These are phyloP conservation scores for Pseudovirgaria hyperparasitica DNA, from an alignment of 2,329 filamentous ascomycete genomes.

Conservation along the genomic window DNA sequence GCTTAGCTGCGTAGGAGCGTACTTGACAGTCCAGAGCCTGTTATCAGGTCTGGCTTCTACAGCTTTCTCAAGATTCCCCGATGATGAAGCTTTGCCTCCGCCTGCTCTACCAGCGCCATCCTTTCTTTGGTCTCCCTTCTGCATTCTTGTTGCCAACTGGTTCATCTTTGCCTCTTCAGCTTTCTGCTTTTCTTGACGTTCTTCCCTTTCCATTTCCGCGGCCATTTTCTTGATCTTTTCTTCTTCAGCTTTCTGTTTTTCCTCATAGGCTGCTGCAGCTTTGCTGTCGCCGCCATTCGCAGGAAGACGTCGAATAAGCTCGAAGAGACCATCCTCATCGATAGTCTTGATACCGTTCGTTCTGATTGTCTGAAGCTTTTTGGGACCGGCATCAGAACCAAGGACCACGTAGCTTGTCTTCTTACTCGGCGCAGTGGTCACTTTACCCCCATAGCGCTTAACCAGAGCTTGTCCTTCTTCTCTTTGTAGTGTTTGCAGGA, in stretches of 20 bases:
- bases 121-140: conserved; percentile 53
- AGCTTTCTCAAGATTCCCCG: conserved; percentile 7
- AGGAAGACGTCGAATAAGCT: conserved; percentile 68
- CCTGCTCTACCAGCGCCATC: conserved; percentile 24
- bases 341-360: conserved; percentile 78
- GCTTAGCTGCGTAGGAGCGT: conserved; percentile 69
- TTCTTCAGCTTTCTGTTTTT: conserved; percentile 76
- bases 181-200: conserved; percentile 53
- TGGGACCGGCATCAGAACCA: conserved; percentile 81
- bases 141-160: conserved; percentile 59
- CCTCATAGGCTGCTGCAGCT: conserved; percentile 70
- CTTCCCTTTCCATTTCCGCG: conserved; percentile 73
- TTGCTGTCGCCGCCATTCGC: conserved; percentile 79
- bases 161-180: conserved; percentile 74
- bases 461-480: conserved; percentile 78
- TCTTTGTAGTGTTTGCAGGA: conserved; percentile 66
- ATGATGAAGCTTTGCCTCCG: conserved; percentile 23
- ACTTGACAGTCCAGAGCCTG: conserved; percentile 80
- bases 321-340: conserved; percentile 83
- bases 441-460: conserved; percentile 88
- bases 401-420: conserved; percentile 93
- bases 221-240: conserved; percentile 71
- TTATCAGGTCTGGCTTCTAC: conserved; percentile 16
- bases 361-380: conserved; percentile 78
- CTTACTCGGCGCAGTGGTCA: conserved; percentile 71